phyloP scores from a whole-genome alignment of 176 grass and related monocot species.

The bread wheat (Triticum aestivum) region IWGSC_CS_RefSeq_v2.1 NC_057797.1:94224554-94225053 shows the following conservation, averaged over 20 bases:
- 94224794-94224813: conserved; percentile 50
- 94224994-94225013: conserved; percentile 54
- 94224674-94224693: conserved; percentile 61
- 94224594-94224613: conserved; percentile 49
- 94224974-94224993: conserved; percentile 65
- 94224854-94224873: no score
- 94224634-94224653: no score
- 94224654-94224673: background rate
- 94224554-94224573: background rate
- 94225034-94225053: conserved; percentile 65
- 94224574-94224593: conserved; percentile 46
- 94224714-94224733: conserved; percentile 78
- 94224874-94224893: background rate
- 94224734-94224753: conserved; percentile 69
- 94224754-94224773: conserved; percentile 63
- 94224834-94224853: conserved; percentile 30
- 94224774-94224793: conserved; percentile 70
- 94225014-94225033: conserved; percentile 55
- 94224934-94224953: conserved; percentile 59
- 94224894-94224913: background rate
- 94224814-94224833: conserved; percentile 72
- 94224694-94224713: conserved; percentile 64
- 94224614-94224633: background rate
- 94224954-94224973: conserved; percentile 58
- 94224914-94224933: conserved; percentile 74